A percentile compares a stretch with the other conserved stretches of the same genome.
phyloP scores from a whole-genome alignment of 1,284 basidiomycete species.

The Inonotus hispidus region DNA sequence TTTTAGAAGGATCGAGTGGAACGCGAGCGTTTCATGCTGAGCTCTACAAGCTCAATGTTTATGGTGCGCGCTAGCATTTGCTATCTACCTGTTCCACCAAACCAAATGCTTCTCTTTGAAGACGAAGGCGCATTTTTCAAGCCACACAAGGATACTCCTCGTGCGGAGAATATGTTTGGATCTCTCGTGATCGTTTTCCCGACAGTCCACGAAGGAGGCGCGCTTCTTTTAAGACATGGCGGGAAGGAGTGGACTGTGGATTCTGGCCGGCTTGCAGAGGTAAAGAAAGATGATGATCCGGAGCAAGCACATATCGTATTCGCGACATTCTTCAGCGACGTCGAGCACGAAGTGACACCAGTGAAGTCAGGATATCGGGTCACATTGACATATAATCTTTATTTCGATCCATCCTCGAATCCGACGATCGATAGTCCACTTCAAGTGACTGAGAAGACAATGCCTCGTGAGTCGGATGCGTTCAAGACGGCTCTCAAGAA shows the following conservation, averaged over 20 bases:
- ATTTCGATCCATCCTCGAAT: constrained; percentile 8
- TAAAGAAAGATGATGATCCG: not conserved
- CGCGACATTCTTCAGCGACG: constrained; percentile 32
- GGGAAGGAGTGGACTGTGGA: too few relatives aligned
- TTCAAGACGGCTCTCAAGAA: not conserved
- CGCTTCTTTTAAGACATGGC: not conserved
- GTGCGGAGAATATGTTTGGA: constrained; percentile 14
- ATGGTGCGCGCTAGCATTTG: too few relatives aligned
- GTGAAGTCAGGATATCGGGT: constrained; percentile 24
- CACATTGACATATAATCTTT: constrained; percentile 38
- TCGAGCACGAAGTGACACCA: constrained; percentile 12
- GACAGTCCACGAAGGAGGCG: constrained; percentile 15
- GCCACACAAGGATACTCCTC: constrained; percentile 17
- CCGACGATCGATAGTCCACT: constrained; percentile 6
- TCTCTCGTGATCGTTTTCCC: constrained; percentile 16
- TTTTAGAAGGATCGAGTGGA: not conserved
- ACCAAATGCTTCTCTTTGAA: not conserved
- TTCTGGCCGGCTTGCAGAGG: not conserved
- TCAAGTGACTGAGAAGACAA: constrained; percentile 7
- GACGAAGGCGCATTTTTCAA: constrained; percentile 18
- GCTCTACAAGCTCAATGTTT: too few relatives aligned
- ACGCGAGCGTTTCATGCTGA: not conserved
- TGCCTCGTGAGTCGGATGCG: constrained; percentile 4
- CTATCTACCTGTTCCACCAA: too few relatives aligned
- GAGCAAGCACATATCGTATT: constrained; percentile 21